Base-by-base conservation (phyloP, 2,329 filamentous ascomycete genomes). In the Cordyceps farinosa region DNA sequence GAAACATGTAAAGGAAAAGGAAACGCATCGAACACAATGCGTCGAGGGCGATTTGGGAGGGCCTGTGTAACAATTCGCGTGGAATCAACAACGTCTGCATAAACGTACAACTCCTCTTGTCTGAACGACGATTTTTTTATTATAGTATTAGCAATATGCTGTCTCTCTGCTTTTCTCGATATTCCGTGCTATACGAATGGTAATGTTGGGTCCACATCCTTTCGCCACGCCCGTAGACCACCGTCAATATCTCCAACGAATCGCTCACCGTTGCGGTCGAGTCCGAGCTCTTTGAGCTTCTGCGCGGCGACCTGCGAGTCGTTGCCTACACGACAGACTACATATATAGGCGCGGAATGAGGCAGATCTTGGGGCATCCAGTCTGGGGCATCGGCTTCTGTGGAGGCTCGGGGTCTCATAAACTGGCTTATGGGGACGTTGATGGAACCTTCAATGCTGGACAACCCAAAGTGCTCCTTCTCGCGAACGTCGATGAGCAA, bases 401-500 rank as follows among this genome's bases (percentile, higher is more conserved):
- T 59, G 3, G 63, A 2, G 51, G 45, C 52, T 58, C 71, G 62
- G 34, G 66, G 69, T 45, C 80, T 78, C 13, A 86, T 89, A 70
- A 89, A 90, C 0, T 86, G 70, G 30, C 75, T 71, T 5, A 79
- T 73, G 0, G 78, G 90, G 1, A 92, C 74, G 68, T 92, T 97
- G 57, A 96, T 77, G 32, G 91, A 91, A 0, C 90, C 90, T 0
- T 87, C 80, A 8, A 99, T 80, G 65, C 82, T 87, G 66, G 89
- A 92, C 51, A 98, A 87, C 17, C 90, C 88, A 67, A 91, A 97
- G 65, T 97, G 91, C 34, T 92, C 90, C 69, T 86, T 86, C 68
- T 96, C 92, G 2, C 95, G 83, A 1, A 96, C 92, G 67, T 98
- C 95, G 2, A 98, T 75, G 2, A 97, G 76, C 1, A 91, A 71